These are phyloP conservation scores for Alliaria petiolata DNA, from an alignment of 345 rosid genomes.

Conservation along the genomic window DNA sequence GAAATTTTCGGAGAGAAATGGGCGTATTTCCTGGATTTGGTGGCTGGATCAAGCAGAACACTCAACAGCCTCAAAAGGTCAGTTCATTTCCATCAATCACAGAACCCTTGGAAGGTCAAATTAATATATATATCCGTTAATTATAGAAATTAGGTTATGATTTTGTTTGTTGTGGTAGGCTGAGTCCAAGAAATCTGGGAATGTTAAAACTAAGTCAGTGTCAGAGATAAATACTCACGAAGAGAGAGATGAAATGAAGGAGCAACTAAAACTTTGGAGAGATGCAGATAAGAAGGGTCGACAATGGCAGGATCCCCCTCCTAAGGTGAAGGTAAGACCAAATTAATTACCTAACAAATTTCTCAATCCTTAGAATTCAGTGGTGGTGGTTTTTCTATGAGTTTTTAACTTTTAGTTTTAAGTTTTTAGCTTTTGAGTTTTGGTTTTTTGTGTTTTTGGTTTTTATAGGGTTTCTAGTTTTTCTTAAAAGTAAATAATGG, in stretches of 20 bases:
- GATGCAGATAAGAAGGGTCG: constrained; percentile 35
- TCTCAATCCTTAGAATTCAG: too few species aligned
- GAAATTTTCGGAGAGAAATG: too few species aligned
- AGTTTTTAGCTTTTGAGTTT: too few species aligned
- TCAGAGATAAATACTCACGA: background rate
- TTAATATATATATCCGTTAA: too few species aligned
- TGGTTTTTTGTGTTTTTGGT: too few species aligned
- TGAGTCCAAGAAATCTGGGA: background rate
- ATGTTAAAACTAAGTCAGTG: constrained; percentile 7
- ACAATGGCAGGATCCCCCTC: constrained; percentile 48
- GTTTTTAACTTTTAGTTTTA: too few species aligned
- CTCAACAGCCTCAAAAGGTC: background rate
- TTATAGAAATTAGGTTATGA: background rate
- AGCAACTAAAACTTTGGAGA: constrained; percentile 1
- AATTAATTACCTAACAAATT: background rate
- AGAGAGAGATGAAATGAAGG: background rate
- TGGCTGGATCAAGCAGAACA: background rate
- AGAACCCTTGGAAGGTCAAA: background rate
- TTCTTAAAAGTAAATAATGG: too few species aligned
- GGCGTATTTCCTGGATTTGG: too few species aligned
- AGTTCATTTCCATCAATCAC: background rate
- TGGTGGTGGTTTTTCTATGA: too few species aligned
- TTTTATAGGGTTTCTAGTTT: too few species aligned
- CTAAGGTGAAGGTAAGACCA: constrained; percentile 49
- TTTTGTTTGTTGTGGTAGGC: constrained; percentile 31